Percentiles rank a stretch among this genome's conserved stretches.
These are phyloP conservation scores for Talaromyces piceae DNA, from an alignment of 2,329 filamentous ascomycete species.

Conservation along the genomic window DNA sequence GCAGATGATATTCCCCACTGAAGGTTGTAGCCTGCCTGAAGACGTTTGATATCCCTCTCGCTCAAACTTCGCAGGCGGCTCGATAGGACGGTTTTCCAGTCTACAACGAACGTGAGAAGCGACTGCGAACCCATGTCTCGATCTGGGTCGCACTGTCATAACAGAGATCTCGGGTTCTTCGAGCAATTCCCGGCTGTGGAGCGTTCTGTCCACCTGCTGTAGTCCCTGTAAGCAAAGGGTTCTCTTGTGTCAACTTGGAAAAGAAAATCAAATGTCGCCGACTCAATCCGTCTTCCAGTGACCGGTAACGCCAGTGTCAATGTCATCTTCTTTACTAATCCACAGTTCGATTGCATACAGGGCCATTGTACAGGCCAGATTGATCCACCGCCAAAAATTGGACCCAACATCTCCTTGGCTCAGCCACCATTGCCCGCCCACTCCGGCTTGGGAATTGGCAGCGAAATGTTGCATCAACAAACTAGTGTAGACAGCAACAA, in stretches of 20 bases:
- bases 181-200: not conserved
- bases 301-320: constrained; percentile 61
- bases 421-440: constrained; percentile 70
- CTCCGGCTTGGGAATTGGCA: constrained; percentile 53
- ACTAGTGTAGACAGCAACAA: constrained; percentile 95
- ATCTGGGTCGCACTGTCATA: not conserved
- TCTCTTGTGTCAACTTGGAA: too few species aligned
- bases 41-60: not conserved
- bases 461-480: constrained; percentile 93
- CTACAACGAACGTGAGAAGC: not conserved
- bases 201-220: not conserved
- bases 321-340: constrained; percentile 63
- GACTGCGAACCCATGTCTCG: not conserved
- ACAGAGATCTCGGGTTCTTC: not conserved
- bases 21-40: not conserved
- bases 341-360: constrained; percentile 88
- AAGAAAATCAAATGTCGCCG: not conserved
- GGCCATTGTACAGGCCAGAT: constrained; percentile 79
- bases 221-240: not conserved
- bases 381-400: constrained; percentile 89
- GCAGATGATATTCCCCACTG: not conserved
- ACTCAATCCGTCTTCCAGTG: constrained; percentile 91
- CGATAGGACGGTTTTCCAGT: not conserved
- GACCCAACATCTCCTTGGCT: constrained; percentile 76
- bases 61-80: not conserved